phyloP scores from a whole-genome alignment of 352 stramenopile species.

The Stramenopiles sp. region DNA sequence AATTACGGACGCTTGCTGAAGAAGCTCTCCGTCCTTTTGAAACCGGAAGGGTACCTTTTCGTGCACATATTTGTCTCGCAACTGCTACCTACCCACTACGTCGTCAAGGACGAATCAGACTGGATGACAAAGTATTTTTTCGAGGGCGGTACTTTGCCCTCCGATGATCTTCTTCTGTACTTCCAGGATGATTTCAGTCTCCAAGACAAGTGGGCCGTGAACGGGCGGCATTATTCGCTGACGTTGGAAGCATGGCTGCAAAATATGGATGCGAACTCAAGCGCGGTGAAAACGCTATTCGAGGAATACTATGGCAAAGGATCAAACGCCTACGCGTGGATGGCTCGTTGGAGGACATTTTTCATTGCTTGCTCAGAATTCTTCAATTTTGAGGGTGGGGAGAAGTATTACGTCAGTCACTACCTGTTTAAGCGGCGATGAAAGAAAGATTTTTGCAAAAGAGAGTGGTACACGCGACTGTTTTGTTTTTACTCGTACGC shows the following conservation, averaged over 20 bases:
- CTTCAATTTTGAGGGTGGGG: constrained; percentile 31
- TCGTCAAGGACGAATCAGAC: constrained; percentile 27
- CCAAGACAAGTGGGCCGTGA: constrained; percentile 47
- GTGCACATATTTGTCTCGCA: constrained; percentile 61
- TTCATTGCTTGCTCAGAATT: constrained; percentile 51
- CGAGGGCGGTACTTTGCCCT: constrained; percentile 58
- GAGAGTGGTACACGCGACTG: too few species aligned
- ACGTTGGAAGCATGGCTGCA: constrained; percentile 49
- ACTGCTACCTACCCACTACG: constrained; percentile 49
- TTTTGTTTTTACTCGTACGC: too few species aligned
- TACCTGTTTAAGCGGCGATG: constrained; percentile 46
- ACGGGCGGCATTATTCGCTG: constrained; percentile 47
- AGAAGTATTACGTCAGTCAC: constrained; percentile 54
- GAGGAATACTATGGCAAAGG: constrained; percentile 33
- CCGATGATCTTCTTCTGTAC: constrained; percentile 52
- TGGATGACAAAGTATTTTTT: constrained; percentile 72
- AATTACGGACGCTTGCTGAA: constrained; percentile 36
- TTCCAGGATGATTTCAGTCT: constrained; percentile 39
- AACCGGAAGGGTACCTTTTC: constrained; percentile 35
- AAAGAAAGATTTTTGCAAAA: too few species aligned
- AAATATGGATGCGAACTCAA: constrained; percentile 35
- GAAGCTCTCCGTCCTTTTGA: constrained; percentile 30
- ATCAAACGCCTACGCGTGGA: constrained; percentile 39
- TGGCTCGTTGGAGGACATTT: constrained; percentile 49
- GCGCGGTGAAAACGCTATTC: constrained; percentile 28